Base-by-base conservation (phyloP, 2,329 filamentous ascomycete species). In the Cyclaneusma minus region DNA sequence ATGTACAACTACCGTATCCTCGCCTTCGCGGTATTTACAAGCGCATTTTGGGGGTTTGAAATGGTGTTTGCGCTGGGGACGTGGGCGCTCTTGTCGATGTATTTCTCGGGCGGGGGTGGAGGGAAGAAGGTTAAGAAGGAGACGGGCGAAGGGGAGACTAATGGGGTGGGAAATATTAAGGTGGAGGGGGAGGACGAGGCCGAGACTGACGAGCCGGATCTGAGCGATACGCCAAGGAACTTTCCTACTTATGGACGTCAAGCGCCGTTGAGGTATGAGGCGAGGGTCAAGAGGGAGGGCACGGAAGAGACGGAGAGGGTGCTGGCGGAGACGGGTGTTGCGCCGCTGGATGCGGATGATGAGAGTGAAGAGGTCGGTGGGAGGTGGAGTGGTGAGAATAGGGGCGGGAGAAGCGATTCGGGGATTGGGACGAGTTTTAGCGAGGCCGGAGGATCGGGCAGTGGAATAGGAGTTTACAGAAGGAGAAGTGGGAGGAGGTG, bases 1-100 rank as follows among this genome's bases (percentile, higher is more conserved):
- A 92, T 98, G 80, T 89, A 89, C 42, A 73, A 82, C 34, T 76
- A 87, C 54, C 70, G 78, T 8, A 43, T 89, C 18, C 48, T 70
- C 2, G 72, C 72, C 4, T 84, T 83, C 31, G 27, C 78, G 1
- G 42, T 74, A 1, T 78, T 84, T 41, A 80, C 74, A 0, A 50
- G 57, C 1, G 39, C 68, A 1, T 94, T 94, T 50, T 95, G 85
- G 83, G 46, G 56, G 2, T 68, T 70, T 8, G 83, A 87, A 44
- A 61, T 91, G 41, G 36, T 70, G 1, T 76, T 74, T 21, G 67
- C 79, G 47, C 56, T 60, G 1, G 19, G 73, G 1, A 72, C 67
- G 0, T 92, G 81, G 76, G 47, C 64, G 0, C 39, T 80, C 12
- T 22, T 45, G 5, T 13, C 28, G 12, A 19, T 31, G 13, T 36